These are phyloP conservation scores for Ogataea paraovalis DNA, from an alignment of 805 yeast species.

Conservation along the genomic window DNA sequence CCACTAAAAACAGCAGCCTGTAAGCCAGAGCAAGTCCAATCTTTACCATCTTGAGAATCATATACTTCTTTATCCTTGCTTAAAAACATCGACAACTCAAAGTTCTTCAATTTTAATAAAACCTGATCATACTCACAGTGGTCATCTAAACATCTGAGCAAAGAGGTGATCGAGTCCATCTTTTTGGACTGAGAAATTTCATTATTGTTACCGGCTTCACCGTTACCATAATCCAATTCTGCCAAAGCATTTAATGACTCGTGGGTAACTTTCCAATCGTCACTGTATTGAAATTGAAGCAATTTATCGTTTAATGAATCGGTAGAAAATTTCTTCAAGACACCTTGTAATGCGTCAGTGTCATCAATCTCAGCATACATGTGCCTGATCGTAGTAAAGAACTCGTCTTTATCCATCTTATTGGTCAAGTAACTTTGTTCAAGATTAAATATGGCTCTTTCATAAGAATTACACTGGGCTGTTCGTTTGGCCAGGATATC, in stretches of 20 bases:
- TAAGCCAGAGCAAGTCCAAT: slow-evolving; percentile 65
- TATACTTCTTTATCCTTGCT: neutral
- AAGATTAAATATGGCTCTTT: slow-evolving; percentile 78
- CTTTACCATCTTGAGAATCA: slow-evolving; percentile 33
- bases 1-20: slow-evolving; percentile 73
- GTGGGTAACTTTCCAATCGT: slow-evolving; percentile 83
- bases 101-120: slow-evolving; percentile 43
- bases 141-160: slow-evolving; percentile 67
- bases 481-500: slow-evolving; percentile 73
- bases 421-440: slow-evolving; percentile 64
- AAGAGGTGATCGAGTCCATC: slow-evolving; percentile 44
- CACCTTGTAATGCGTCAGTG: slow-evolving; percentile 85
- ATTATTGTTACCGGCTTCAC: neutral
- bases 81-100: slow-evolving; percentile 14
- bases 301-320: slow-evolving; percentile 71
- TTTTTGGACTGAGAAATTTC: slow-evolving; percentile 17
- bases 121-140: slow-evolving; percentile 73
- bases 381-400: slow-evolving; percentile 56
- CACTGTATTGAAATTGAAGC: slow-evolving; percentile 75
- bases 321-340: slow-evolving; percentile 66
- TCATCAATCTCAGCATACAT: slow-evolving; percentile 89
- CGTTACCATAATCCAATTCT: slow-evolving; percentile 27
- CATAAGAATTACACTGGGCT: slow-evolving; percentile 78
- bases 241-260: slow-evolving; percentile 75
- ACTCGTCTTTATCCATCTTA: slow-evolving; percentile 33